These are phyloP conservation scores for Nicotiana obtusifolia DNA, from an alignment of 257 asterid genomes.

Conservation along the genomic window DNA sequence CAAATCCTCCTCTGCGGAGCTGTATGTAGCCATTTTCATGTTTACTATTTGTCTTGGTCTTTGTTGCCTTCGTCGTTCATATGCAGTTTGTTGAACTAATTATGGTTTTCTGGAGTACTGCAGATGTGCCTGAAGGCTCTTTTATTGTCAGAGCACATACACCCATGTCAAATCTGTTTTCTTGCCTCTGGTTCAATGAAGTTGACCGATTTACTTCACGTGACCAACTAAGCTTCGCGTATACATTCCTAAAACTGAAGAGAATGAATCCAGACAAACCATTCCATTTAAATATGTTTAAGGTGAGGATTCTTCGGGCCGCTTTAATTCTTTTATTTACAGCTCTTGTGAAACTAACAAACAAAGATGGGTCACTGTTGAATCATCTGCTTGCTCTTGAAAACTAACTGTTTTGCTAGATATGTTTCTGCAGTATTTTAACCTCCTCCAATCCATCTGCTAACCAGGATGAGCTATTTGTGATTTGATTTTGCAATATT, in stretches of 20 bases:
- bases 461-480: neutral
- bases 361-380: neutral
- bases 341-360: neutral
- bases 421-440: neutral
- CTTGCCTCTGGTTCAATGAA: slow-evolving; percentile 95
- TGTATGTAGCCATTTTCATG: slow-evolving; percentile 41
- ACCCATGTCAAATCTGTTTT: slow-evolving; percentile 77
- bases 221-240: slow-evolving; percentile 90
- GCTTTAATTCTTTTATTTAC: neutral
- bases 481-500: neutral
- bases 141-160: slow-evolving; percentile 90
- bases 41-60: slow-evolving; percentile 6
- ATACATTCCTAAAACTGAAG: slow-evolving; percentile 74
- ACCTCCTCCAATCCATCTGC: neutral
- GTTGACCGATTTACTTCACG: slow-evolving; percentile 85
- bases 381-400: neutral
- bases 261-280: slow-evolving; percentile 59
- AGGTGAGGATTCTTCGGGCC: slow-evolving; percentile 37
- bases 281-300: slow-evolving; percentile 72
- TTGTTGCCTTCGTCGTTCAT: slow-evolving; percentile 2
- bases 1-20: slow-evolving; percentile 59
- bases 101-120: slow-evolving; percentile 6
- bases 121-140: slow-evolving; percentile 94
- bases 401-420: neutral
- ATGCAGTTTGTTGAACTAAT: slow-evolving; percentile 2